Evolutionary conservation across 164 flowering plant genomes (phyloP).

Genomic region (Annona squamosa): DNA sequence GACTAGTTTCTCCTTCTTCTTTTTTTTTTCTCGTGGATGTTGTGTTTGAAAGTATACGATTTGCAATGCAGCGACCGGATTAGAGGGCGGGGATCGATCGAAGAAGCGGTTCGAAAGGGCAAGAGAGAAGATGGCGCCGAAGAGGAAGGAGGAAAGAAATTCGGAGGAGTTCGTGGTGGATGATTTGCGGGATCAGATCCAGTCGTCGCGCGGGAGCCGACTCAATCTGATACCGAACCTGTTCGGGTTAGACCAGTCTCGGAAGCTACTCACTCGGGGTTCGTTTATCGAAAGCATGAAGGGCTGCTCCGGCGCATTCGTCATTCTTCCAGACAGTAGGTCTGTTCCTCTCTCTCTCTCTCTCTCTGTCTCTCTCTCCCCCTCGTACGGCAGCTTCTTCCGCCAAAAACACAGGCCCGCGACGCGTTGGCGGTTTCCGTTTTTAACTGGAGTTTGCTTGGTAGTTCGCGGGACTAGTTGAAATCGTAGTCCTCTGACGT

Average conservation of each 20-base stretch:
- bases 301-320: slow-evolving; percentile 11
- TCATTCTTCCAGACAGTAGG: slow-evolving; percentile 29
- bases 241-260: slow-evolving; percentile 4
- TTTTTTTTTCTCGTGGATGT: not conserved
- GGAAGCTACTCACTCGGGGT: slow-evolving; percentile 10
- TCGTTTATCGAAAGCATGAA: slow-evolving; percentile 10
- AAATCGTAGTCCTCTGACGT: not conserved
- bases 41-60: not conserved
- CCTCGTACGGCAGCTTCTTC: not conserved
- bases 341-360: slow-evolving; percentile 2
- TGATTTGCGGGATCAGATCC: slow-evolving; percentile 23
- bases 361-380: slow-evolving; percentile 1
- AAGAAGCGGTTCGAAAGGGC: slow-evolving; percentile 2
- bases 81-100: not conserved
- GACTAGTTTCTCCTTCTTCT: not conserved
- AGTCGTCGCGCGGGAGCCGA: slow-evolving; percentile 25
- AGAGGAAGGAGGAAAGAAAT: not conserved
- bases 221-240: slow-evolving; percentile 19
- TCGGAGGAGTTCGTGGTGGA: slow-evolving; percentile 30
- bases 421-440: not conserved
- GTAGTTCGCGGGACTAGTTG: not conserved
- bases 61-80: not conserved
- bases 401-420: not conserved
- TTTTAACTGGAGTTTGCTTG: not conserved
- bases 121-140: slow-evolving; percentile 6